These are phyloP conservation scores for Aspergillus quadricinctus DNA, from an alignment of 2,329 filamentous ascomycete species.

Conservation along the genomic window DNA sequence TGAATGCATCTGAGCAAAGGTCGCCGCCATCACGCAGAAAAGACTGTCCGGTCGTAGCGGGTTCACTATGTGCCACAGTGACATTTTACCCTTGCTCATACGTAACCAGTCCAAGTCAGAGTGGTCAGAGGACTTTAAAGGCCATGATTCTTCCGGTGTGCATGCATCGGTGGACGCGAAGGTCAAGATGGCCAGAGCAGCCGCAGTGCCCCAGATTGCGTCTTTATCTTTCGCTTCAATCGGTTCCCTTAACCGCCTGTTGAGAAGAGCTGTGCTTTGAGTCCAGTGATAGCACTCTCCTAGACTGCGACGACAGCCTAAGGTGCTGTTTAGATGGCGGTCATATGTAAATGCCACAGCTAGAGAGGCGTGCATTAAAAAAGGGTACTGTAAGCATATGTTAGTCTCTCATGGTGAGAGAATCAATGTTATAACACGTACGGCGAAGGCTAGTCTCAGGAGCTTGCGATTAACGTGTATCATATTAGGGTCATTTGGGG, in stretches of 20 bases:
- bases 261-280: constrained; percentile 40
- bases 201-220: constrained; percentile 46
- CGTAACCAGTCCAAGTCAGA: constrained; percentile 56
- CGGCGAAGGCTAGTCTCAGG: constrained; percentile 36
- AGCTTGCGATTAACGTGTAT: constrained; percentile 36
- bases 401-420: constrained; percentile 7
- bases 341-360: constrained; percentile 41
- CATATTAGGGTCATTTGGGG: constrained; percentile 37
- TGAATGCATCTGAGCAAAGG: constrained; percentile 35
- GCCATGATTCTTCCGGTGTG: constrained; percentile 51
- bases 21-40: constrained; percentile 34
- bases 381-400: constrained; percentile 35
- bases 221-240: constrained; percentile 38
- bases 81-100: constrained; percentile 53
- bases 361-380: constrained; percentile 45
- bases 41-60: constrained; percentile 46
- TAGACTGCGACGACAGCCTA: constrained; percentile 19
- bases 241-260: constrained; percentile 31
- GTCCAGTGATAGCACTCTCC: constrained; percentile 46
- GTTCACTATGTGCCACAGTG: constrained; percentile 50
- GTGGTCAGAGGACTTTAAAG: constrained; percentile 42
- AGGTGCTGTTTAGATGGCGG: constrained; percentile 19
- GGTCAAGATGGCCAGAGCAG: constrained; percentile 38
- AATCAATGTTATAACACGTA: constrained; percentile 21
- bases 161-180: constrained; percentile 40